Percentiles rank a stretch among this genome's conserved stretches.
These are phyloP conservation scores for Alternaria ventricosa DNA, from an alignment of 2,329 filamentous ascomycete species.

Conservation along the genomic window DNA sequence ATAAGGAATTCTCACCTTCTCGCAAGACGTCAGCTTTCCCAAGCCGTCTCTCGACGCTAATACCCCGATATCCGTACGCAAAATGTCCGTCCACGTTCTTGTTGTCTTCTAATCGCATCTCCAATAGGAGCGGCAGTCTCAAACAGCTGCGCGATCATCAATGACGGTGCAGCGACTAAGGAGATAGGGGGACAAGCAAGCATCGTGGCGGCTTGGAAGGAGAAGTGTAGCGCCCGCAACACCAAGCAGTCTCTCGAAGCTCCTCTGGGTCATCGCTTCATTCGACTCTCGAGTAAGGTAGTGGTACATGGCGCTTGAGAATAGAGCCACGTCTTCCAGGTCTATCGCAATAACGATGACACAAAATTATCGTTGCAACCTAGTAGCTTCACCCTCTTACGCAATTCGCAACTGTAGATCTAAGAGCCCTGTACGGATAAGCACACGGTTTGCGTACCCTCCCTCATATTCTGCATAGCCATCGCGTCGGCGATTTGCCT, in stretches of 20 bases:
- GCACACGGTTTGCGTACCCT: not conserved
- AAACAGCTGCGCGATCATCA: not conserved
- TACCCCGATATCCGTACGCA: too few species aligned
- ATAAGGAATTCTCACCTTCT: not conserved
- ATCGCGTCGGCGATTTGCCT: not conserved
- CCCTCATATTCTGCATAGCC: not conserved
- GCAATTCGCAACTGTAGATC: not conserved
- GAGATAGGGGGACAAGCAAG: not conserved
- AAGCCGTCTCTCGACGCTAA: not conserved
- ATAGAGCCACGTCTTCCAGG: not conserved
- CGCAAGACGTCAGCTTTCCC: not conserved
- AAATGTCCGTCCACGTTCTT: too few species aligned
- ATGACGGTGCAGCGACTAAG: not conserved
- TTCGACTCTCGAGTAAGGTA: not conserved
- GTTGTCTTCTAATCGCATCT: too few species aligned
- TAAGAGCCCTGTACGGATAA: not conserved
- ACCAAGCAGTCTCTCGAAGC: not conserved
- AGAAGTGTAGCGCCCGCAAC: not conserved
- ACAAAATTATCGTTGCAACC: not conserved
- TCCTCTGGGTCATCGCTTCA: not conserved
- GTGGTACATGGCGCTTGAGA: not conserved
- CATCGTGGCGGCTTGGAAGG: not conserved
- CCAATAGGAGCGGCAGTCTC: not conserved
- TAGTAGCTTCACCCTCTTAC: not conserved
- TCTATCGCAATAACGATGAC: not conserved